phyloP scores from a whole-genome alignment of 148 eudicot species.

The Silene uniflora region DNA sequence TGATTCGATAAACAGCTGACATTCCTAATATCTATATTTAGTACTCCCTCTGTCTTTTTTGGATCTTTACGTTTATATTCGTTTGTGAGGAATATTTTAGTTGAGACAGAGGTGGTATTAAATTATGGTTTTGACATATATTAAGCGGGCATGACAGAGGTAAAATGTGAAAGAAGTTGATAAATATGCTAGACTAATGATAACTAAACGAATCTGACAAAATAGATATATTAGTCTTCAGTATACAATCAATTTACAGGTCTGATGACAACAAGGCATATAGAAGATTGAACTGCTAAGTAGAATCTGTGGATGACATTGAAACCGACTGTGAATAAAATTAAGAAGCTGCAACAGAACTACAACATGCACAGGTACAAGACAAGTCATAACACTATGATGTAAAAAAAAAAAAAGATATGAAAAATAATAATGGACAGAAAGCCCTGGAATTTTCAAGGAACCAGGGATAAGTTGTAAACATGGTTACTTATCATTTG shows the following conservation, averaged over 20 bases:
- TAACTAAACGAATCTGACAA: not conserved
- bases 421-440: too few relatives aligned
- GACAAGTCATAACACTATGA: not conserved
- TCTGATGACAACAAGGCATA: not conserved
- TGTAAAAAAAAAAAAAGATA: too few relatives aligned
- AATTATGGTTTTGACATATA: not conserved
- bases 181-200: conserved; percentile 5
- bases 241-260: not conserved
- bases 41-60: not conserved
- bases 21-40: conserved; percentile 1
- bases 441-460: not conserved
- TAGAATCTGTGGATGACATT: not conserved
- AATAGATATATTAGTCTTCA: not conserved
- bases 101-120: too few relatives aligned
- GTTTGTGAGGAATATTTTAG: too few relatives aligned
- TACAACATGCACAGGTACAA: not conserved
- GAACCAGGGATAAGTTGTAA: not conserved
- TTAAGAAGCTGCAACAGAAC: not conserved
- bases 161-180: not conserved
- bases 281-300: not conserved
- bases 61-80: not conserved
- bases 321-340: not conserved
- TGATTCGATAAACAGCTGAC: not conserved
- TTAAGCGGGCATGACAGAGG: not conserved
- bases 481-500: not conserved